Evolutionary conservation across 2,329 filamentous ascomycete species (phyloP).

Genomic region (Zymoseptoria tritici): DNA sequence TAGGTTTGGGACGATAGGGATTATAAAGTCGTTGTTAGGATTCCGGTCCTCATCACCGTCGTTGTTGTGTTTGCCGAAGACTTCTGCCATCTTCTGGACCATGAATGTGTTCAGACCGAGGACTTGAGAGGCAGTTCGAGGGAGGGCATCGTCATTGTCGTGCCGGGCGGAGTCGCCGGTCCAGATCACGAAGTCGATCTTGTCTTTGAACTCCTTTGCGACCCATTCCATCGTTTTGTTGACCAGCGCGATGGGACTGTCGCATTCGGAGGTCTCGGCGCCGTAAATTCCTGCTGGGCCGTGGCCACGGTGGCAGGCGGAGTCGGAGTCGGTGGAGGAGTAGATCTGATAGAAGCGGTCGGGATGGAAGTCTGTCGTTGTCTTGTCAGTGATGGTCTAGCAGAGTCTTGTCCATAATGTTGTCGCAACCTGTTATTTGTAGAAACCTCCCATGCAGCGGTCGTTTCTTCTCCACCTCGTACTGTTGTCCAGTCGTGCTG

Average conservation of each 20-base stretch:
- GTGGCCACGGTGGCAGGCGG: constrained; percentile 70
- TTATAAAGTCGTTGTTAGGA: constrained; percentile 52
- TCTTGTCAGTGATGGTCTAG: constrained; percentile 4
- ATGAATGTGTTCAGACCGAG: constrained; percentile 67
- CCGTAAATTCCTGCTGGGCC: constrained; percentile 77
- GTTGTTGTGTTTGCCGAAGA: constrained; percentile 56
- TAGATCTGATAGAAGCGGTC: constrained; percentile 80
- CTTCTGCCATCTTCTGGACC: constrained; percentile 65
- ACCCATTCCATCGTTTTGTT: constrained; percentile 92
- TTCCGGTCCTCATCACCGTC: constrained; percentile 39
- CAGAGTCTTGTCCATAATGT: constrained; percentile 6
- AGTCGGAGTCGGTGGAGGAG: constrained; percentile 59
- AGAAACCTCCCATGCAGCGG: constrained; percentile 61
- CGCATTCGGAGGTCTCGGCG: constrained; percentile 80
- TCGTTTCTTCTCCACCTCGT: constrained; percentile 11
- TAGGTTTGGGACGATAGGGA: constrained; percentile 83
- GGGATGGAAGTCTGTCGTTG: constrained; percentile 70
- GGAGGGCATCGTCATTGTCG: constrained; percentile 45
- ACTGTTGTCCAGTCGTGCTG: neutral
- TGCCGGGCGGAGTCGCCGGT: constrained; percentile 35
- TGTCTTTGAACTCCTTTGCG: constrained; percentile 35
- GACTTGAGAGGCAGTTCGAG: constrained; percentile 70
- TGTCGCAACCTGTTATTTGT: constrained; percentile 72
- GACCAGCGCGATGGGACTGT: constrained; percentile 70
- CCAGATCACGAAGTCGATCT: constrained; percentile 35